Evolutionary conservation across 2,329 filamentous ascomycete species (phyloP).

Genomic region (Sclerotiophoma versabilis): DNA sequence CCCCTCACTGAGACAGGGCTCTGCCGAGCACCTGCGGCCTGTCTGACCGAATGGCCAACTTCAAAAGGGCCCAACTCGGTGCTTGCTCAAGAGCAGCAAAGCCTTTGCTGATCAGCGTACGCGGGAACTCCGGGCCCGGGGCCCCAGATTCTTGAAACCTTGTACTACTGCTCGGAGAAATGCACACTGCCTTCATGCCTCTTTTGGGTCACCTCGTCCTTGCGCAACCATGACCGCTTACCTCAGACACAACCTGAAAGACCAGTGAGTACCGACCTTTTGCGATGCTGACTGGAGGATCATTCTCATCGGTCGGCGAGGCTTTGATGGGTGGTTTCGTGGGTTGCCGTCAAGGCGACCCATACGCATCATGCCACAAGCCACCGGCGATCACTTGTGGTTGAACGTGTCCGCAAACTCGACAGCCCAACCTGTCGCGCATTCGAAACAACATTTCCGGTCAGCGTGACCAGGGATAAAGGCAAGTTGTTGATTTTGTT

Average conservation of each 20-base stretch:
- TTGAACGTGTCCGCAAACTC: neutral
- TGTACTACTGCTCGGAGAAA: neutral
- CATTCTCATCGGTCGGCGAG: neutral
- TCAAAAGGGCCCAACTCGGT: neutral
- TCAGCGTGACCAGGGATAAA: neutral
- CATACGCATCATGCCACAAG: slow-evolving; percentile 7
- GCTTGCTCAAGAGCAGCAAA: neutral
- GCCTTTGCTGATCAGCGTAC: neutral
- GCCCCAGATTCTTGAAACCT: slow-evolving; percentile 5
- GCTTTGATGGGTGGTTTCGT: neutral
- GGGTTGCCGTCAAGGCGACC: slow-evolving; percentile 12
- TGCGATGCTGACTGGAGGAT: slow-evolving; percentile 1
- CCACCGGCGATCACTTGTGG: slow-evolving; percentile 8
- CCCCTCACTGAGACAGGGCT: too few species aligned
- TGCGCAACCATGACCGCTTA: slow-evolving; percentile 4
- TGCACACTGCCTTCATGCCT: neutral
- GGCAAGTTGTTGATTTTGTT: neutral
- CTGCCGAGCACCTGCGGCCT: neutral
- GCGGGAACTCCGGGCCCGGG: neutral
- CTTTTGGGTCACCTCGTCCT: neutral
- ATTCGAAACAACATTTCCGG: neutral
- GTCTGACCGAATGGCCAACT: neutral
- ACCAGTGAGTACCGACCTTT: neutral
- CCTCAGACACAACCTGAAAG: slow-evolving; percentile 2
- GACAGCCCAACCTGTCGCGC: neutral